Percentiles rank a stretch among this genome's conserved stretches.
Evolutionary conservation across 805 yeast genomes (phyloP).

Genomic region (Sugiyamaella smithiae): DNA sequence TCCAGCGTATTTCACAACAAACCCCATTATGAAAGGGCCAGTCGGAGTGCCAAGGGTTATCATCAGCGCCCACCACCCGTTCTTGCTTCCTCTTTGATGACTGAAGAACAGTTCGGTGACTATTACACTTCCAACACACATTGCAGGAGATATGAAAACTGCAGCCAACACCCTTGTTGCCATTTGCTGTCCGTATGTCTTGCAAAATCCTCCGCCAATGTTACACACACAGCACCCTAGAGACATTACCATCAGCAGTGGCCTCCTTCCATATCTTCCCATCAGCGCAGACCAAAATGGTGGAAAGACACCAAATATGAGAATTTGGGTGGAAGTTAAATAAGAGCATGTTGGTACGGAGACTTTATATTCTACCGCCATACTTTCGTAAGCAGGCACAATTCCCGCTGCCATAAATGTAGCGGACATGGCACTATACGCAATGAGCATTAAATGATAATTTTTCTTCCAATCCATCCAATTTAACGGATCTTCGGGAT

Average conservation of each 20-base stretch:
- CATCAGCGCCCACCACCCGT: constrained; percentile 20
- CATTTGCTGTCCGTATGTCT: constrained; percentile 19
- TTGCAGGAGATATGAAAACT: constrained; percentile 18
- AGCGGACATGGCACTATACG: constrained; percentile 17
- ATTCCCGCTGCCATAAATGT: constrained; percentile 21
- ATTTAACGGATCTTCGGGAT: constrained; percentile 18
- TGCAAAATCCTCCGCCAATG: constrained; percentile 20
- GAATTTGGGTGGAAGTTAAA: constrained; percentile 19
- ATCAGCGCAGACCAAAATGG: constrained; percentile 18
- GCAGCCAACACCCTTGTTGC: constrained; percentile 18
- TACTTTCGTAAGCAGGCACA: constrained; percentile 16
- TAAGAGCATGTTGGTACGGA: constrained; percentile 15
- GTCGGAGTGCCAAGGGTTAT: constrained; percentile 17
- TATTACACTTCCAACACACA: constrained; percentile 18
- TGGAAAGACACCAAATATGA: constrained; percentile 17
- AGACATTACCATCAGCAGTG: constrained; percentile 9
- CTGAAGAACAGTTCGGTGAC: constrained; percentile 19
- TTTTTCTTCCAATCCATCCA: constrained; percentile 18
- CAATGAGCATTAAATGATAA: constrained; percentile 12
- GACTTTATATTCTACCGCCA: constrained; percentile 17
- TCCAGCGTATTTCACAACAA: constrained; percentile 18
- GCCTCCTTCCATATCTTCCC: constrained; percentile 18
- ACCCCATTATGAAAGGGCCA: constrained; percentile 21
- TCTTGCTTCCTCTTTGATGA: constrained; percentile 18
- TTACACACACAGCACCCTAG: constrained; percentile 11